Conservation (phyloP, 179 eudicot genomes). For the Beta lomatogona region DNA sequence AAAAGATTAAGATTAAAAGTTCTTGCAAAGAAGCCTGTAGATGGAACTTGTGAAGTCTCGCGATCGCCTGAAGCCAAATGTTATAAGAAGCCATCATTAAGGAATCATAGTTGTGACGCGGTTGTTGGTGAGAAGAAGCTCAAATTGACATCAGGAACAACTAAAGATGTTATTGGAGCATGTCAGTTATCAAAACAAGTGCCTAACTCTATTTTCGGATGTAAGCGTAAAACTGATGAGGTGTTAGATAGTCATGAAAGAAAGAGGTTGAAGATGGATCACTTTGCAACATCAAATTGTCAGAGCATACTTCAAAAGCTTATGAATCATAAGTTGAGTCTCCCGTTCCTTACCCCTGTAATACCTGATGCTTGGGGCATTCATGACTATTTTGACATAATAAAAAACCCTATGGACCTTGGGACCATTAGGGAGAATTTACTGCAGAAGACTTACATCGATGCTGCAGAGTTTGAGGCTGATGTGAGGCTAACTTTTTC, state of each 20-base stretch:
- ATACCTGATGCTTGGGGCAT: slow-evolving; percentile 54
- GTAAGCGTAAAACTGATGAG: slow-evolving; percentile 45
- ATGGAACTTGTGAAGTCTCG: slow-evolving; percentile 25
- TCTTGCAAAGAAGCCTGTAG: slow-evolving; percentile 40
- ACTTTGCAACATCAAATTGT: slow-evolving; percentile 46
- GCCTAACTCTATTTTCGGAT: slow-evolving; percentile 20
- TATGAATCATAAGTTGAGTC: slow-evolving; percentile 43
- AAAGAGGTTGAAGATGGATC: slow-evolving; percentile 67
- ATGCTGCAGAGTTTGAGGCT: slow-evolving; percentile 61
- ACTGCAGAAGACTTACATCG: slow-evolving; percentile 39
- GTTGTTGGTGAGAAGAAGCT: slow-evolving; percentile 17
- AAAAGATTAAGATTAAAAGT: slow-evolving; percentile 57
- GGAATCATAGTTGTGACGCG: slow-evolving; percentile 1
- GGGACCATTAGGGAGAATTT: slow-evolving; percentile 69
- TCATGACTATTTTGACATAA: slow-evolving; percentile 69
- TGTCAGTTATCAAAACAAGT: slow-evolving; percentile 29
- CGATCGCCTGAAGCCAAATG: slow-evolving; percentile 16
- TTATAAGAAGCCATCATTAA: slow-evolving; percentile 20
- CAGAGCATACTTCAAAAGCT: slow-evolving; percentile 46
- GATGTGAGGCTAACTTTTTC: slow-evolving; percentile 81
- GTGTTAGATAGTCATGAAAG: slow-evolving; percentile 30
- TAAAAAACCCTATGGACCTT: slow-evolving; percentile 84
- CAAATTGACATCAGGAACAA: slow-evolving; percentile 27
- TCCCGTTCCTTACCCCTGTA: slow-evolving; percentile 64
- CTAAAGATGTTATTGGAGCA: slow-evolving; percentile 37